These are phyloP conservation scores for Neurospora intermedia DNA, from an alignment of 495 filamentous ascomycete species.

Conservation along the genomic window DNA sequence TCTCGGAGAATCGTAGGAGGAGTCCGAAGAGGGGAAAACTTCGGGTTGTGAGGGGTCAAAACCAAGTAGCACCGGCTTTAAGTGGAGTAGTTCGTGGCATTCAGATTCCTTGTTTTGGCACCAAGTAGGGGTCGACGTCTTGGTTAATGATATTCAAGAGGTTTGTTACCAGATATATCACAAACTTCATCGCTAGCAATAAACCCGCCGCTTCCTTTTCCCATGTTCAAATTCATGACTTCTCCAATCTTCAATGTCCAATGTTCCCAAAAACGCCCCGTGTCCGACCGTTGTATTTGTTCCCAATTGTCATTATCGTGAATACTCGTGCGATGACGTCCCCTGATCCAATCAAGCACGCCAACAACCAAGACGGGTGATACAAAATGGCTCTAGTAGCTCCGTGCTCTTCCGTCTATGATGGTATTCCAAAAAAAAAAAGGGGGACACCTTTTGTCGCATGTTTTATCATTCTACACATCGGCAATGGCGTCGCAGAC, in stretches of 20 bases:
- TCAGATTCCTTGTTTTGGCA: not conserved
- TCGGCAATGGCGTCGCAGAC: conserved; percentile 61
- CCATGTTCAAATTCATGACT: not conserved
- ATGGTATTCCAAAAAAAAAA: not conserved
- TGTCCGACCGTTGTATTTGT: not conserved
- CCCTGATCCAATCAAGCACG: not conserved
- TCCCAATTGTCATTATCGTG: not conserved
- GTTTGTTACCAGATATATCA: not conserved
- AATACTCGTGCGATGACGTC: not conserved
- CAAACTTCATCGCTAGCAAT: not conserved
- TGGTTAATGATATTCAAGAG: not conserved
- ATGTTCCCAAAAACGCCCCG: not conserved
- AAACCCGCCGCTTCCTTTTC: not conserved
- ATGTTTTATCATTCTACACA: too few relatives aligned
- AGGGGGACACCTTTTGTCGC: not conserved
- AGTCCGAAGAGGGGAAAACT: not conserved
- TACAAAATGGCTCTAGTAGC: not conserved
- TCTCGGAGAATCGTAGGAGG: not conserved
- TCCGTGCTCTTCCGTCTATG: not conserved
- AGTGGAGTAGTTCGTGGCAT: not conserved
- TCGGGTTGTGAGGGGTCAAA: not conserved
- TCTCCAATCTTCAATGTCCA: not conserved
- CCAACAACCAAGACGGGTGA: not conserved
- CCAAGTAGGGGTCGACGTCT: not conserved
- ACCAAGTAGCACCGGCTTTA: not conserved